phyloP scores from a whole-genome alignment of 305 asterid species.

The Rubia peregrina region DNA sequence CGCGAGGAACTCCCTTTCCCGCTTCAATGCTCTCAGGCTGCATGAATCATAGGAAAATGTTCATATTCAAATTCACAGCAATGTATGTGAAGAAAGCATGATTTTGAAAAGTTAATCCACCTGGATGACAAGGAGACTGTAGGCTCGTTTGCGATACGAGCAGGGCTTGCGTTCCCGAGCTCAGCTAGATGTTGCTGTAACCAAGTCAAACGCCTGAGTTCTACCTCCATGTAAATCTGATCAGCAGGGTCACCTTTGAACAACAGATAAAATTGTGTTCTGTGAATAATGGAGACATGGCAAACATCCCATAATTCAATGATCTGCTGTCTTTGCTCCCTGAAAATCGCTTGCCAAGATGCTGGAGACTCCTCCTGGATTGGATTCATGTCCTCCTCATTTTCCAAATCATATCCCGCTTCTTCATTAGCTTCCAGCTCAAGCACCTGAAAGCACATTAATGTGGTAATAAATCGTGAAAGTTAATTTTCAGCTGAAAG shows the following conservation, averaged over 20 bases:
- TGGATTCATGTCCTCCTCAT: conserved; percentile 37
- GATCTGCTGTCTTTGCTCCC: conserved; percentile 80
- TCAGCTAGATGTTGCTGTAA: conserved; percentile 78
- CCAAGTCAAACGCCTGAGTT: conserved; percentile 90
- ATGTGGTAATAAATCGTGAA: neutral
- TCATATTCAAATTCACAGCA: neutral
- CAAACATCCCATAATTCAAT: conserved; percentile 92
- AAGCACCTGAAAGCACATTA: conserved; percentile 51
- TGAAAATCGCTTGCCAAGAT: conserved; percentile 61
- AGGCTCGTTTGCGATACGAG: conserved; percentile 59
- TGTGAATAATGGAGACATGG: conserved; percentile 78
- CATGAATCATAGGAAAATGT: neutral
- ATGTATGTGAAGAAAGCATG: neutral
- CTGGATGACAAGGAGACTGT: conserved; percentile 77
- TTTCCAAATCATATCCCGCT: conserved; percentile 73
- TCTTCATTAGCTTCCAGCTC: conserved; percentile 95
- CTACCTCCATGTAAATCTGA: conserved; percentile 90
- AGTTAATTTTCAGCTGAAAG: neutral
- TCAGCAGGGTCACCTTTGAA: conserved; percentile 91
- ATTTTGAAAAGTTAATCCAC: conserved; percentile 28
- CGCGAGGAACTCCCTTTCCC: conserved; percentile 88
- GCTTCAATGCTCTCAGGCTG: conserved; percentile 74
- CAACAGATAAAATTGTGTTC: conserved; percentile 83
- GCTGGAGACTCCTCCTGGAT: conserved; percentile 70
- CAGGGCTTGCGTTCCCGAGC: conserved; percentile 82